phyloP scores from a whole-genome alignment of 352 stramenopile species.

The Phytopythium ostracodes region DNA sequence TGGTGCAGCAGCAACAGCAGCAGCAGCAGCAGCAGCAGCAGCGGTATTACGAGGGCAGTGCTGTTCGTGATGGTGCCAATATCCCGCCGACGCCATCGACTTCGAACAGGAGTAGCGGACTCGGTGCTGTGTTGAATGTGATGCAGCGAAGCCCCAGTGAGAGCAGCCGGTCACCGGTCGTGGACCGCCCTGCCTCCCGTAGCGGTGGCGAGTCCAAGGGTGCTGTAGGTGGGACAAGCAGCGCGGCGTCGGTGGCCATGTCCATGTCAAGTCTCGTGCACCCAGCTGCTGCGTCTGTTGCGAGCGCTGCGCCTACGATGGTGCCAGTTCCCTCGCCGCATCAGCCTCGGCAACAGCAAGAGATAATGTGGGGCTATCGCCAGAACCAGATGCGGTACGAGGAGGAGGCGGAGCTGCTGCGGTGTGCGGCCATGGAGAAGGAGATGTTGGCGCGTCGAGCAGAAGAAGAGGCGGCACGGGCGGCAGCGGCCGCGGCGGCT shows the following conservation, averaged over 20 bases:
- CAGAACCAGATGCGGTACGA: constrained; percentile 67
- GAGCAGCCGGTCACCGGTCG: neutral
- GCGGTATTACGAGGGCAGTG: constrained; percentile 33
- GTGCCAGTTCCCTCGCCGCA: constrained; percentile 16
- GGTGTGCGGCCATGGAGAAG: constrained; percentile 55
- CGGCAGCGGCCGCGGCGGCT: constrained; percentile 59
- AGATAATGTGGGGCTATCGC: constrained; percentile 73
- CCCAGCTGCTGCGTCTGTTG: constrained; percentile 15
- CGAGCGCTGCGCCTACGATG: constrained; percentile 24
- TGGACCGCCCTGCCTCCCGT: neutral
- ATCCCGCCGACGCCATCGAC: constrained; percentile 6
- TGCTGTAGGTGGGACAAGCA: neutral
- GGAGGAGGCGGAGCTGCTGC: constrained; percentile 71
- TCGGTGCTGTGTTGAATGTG: constrained; percentile 24
- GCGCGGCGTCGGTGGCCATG: constrained; percentile 14
- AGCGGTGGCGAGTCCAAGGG: neutral
- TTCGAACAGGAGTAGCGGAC: constrained; percentile 8
- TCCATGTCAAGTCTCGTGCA: constrained; percentile 8
- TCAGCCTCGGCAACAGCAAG: constrained; percentile 30
- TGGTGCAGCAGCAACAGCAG: constrained; percentile 37
- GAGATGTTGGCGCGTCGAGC: constrained; percentile 58
- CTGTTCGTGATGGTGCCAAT: constrained; percentile 12
- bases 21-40: constrained; percentile 33
- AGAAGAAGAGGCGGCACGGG: constrained; percentile 77
- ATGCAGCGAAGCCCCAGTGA: constrained; percentile 12